A percentile compares a stretch with the other conserved stretches of the same genome.
These are phyloP conservation scores for Asclepias syriaca DNA, from an alignment of 257 asterid genomes.

Conservation along the genomic window DNA sequence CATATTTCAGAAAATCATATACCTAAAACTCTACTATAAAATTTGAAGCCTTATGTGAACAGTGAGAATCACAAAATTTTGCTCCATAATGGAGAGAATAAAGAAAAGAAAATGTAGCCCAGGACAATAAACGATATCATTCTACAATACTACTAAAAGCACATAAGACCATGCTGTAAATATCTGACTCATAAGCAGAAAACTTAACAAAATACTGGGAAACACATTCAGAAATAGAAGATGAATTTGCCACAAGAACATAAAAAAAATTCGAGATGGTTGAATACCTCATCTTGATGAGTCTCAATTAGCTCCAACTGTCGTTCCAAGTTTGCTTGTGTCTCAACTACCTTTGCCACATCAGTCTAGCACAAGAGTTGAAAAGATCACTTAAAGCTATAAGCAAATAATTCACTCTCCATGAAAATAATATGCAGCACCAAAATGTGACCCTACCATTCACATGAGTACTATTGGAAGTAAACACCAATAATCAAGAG, in stretches of 20 bases:
- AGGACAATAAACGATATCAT: neutral
- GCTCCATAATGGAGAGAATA: neutral
- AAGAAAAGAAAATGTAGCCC: neutral
- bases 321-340: conserved; percentile 78
- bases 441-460: neutral
- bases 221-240: conserved; percentile 12
- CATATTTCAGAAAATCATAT: neutral
- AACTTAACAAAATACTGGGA: neutral
- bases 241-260: conserved; percentile 2
- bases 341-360: conserved; percentile 89
- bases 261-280: neutral
- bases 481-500: neutral
- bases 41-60: neutral
- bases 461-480: neutral
- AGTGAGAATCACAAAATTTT: neutral
- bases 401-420: neutral
- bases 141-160: neutral
- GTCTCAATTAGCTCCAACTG: conserved; percentile 93
- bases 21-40: neutral
- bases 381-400: conserved; percentile 4
- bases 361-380: conserved; percentile 54
- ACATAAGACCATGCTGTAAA: conserved; percentile 1
- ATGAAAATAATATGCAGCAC: neutral
- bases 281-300: conserved; percentile 85
- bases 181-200: neutral